Base-by-base conservation (phyloP, 1,284 basidiomycete genomes). In the Microbotryomycetes sp. region DNA sequence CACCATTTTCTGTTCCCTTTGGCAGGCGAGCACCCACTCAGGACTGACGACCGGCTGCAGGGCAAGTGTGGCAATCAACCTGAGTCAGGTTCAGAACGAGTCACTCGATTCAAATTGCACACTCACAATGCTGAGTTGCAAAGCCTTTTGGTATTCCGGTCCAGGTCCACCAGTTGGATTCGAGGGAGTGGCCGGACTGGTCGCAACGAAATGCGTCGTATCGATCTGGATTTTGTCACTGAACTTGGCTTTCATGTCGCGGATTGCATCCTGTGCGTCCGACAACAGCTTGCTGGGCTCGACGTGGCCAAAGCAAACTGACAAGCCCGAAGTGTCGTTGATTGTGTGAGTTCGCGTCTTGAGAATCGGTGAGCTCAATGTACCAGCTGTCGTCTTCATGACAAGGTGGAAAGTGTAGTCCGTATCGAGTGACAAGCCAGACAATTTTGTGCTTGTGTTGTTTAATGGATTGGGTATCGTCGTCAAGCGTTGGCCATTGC, bases 201-300 rank as follows among this genome's bases (percentile, higher is more conserved):
- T 93, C 73, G 92, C 94, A 42, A 96, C 91, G 70, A 94, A 96
- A 75, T 97, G 92, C 0, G 92, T 94, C 5, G 92, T 96, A 72
- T 96, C 92, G 61, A 97, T 92, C 77, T 93, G 89, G 28, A 99
- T 92, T 70, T 86, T 86, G 67, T 93, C 88, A 69, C 86, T 89
- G 84, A 87, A 91, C 66, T 87, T 86, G 0, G 89, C 92, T 25
- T 81, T 82, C 85, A 97, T 93, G 69, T 88, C 85, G 49, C 80
- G 74, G 55, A 97, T 76, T 9, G 89, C 88, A 58, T 82, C 74
- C 74, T 89, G 89, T 47, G 86, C 83, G 63, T 90, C 84, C 71
- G 88, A 86, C 56, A 92, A 79, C 60, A 92, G 74, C 0, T 84
- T 81, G 2, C 81, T 76, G 66, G 93, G 90, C 62, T 88, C 81